A percentile compares a stretch with the other conserved stretches of the same genome.
Conservation (phyloP, 2,329 filamentous ascomycete species). For the Colletotrichum tofieldiae region DNA sequence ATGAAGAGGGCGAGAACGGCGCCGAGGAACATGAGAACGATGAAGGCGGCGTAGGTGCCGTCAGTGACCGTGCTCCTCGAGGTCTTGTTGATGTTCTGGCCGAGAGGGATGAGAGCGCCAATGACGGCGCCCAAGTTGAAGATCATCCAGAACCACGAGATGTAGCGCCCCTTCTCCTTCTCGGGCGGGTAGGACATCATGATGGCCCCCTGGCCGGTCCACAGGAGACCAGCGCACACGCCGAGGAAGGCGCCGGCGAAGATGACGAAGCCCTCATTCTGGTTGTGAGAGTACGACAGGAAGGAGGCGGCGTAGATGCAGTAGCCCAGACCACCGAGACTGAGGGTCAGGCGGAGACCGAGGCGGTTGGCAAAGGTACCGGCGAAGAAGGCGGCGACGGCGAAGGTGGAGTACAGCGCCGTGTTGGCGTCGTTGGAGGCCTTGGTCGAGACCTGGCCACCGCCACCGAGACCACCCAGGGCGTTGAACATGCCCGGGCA, state of each 20-base stretch:
- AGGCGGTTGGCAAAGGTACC: constrained; percentile 85
- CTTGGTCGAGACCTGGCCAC: constrained; percentile 69
- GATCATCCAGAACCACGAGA: constrained; percentile 94
- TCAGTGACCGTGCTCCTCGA: constrained; percentile 70
- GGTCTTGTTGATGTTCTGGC: constrained; percentile 76
- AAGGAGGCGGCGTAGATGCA: constrained; percentile 81
- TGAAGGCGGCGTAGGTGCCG: constrained; percentile 90
- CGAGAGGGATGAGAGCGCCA: constrained; percentile 83
- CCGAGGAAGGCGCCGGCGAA: constrained; percentile 85
- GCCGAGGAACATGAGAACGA: constrained; percentile 84
- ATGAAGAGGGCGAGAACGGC: constrained; percentile 79
- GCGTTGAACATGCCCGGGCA: constrained; percentile 84
- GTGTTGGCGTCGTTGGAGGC: constrained; percentile 77
- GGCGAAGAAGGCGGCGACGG: constrained; percentile 78
- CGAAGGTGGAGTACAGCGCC: constrained; percentile 81
- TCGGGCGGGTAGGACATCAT: constrained; percentile 94
- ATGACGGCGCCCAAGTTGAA: constrained; percentile 95
- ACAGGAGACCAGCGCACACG: constrained; percentile 84
- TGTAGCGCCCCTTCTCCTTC: constrained; percentile 87
- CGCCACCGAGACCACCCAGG: constrained; percentile 75
- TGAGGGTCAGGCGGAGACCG: constrained; percentile 78
- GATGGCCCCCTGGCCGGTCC: constrained; percentile 87
- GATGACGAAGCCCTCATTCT: constrained; percentile 79
- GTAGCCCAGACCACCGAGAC: constrained; percentile 84
- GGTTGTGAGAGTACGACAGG: constrained; percentile 78